Evolutionary conservation across 2,329 filamentous ascomycete genomes (phyloP), one percentile per base, ranked within the genome.

Genomic region (Aspergillus tanneri): DNA sequence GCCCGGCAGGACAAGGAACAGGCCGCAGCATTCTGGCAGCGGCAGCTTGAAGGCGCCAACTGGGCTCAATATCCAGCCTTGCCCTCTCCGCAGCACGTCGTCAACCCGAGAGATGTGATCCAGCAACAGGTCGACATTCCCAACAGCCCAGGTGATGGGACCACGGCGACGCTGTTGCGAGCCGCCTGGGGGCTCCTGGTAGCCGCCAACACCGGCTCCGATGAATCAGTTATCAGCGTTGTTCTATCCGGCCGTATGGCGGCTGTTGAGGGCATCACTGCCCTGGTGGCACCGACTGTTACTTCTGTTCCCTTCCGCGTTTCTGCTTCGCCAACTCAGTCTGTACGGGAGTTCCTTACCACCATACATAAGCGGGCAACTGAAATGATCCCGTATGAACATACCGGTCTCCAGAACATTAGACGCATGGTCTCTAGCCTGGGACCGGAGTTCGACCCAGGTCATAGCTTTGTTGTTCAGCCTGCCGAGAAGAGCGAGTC

Each of bases 351-450:
- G 8, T 49, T 49, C 19, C 8, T 49, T 9, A 22, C 19, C 11
- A 8, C 16, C 11, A 5, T 56, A 16, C 49, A 56, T 25, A 25
- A 22, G 10, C 16, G 43, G 36, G 42, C 39, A 2, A 40, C 32
- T 2, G 11, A 21, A 10, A 52, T 43, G 39, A 54, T 54, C 10
- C 16, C 43, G 8, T 48, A 28, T 18, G 51, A 53, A 28, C 47
- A 53, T 28, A 19, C 39, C 4, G 51, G 51, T 5, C 30, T 50
- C 19, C 51, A 53, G 24, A 37, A 43, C 22, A 53, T 53, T 19
- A 21, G 42, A 14, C 36, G 38, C 12, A 5, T 50, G 35, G 46
- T 36, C 36, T 1, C 28, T 1, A 40, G 46, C 11, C 24, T 40
- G 2, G 25, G 27, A 11, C 24, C n/a, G 9, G 51, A 43, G n/a